Evolutionary conservation across 495 filamentous ascomycete species (phyloP).

Genomic region (Penicillium mononematosum): DNA sequence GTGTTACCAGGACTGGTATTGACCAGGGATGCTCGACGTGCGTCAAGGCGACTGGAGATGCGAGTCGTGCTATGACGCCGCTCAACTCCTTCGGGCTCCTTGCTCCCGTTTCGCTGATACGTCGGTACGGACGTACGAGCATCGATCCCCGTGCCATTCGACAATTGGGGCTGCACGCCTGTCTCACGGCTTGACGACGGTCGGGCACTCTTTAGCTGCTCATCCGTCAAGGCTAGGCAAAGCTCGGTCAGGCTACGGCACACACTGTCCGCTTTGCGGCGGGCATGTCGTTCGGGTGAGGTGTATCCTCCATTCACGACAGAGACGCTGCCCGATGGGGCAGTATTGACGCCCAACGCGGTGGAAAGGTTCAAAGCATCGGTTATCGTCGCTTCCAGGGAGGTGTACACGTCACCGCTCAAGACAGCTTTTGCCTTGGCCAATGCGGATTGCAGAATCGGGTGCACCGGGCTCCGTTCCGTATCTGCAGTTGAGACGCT

Average conservation of each 20-base stretch:
- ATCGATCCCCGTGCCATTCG: constrained; percentile 35
- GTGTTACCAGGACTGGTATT: constrained; percentile 33
- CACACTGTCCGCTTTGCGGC: constrained; percentile 87
- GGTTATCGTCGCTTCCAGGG: constrained; percentile 76
- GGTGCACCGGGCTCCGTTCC: constrained; percentile 58
- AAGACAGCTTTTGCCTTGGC: constrained; percentile 68
- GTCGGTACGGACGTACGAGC: constrained; percentile 29
- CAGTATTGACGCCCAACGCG: constrained; percentile 68
- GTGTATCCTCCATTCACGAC: constrained; percentile 46
- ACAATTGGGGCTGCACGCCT: constrained; percentile 21
- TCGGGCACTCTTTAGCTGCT: constrained; percentile 33
- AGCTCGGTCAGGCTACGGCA: constrained; percentile 92
- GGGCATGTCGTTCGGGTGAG: constrained; percentile 75
- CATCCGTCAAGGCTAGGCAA: constrained; percentile 75
- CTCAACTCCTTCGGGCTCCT: constrained; percentile 42
- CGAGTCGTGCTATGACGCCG: constrained; percentile 56
- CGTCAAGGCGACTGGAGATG: constrained; percentile 68
- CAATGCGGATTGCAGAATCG: constrained; percentile 76
- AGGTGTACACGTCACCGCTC: constrained; percentile 67
- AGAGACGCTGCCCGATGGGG: constrained; percentile 62
- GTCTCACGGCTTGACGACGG: constrained; percentile 30
- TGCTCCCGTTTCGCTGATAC: constrained; percentile 41
- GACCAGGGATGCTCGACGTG: constrained; percentile 64
- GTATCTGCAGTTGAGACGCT: constrained; percentile 52
- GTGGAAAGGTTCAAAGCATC: constrained; percentile 76